Conservation (phyloP, 768 basidiomycete genomes). For the Suillus decipiens region DNA sequence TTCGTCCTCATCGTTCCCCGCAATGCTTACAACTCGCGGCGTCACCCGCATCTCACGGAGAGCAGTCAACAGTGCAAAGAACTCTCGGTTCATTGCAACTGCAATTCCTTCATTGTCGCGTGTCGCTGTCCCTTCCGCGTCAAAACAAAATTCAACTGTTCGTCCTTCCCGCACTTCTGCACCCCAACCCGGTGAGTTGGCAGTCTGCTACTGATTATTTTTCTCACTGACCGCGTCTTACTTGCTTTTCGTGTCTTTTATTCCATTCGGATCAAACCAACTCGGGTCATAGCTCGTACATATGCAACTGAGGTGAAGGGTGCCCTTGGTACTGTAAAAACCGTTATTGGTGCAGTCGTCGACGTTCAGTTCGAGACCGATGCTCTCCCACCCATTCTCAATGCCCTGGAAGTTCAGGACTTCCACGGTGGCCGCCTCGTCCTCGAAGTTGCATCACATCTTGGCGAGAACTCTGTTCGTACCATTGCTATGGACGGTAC, state of each 20-base stretch:
- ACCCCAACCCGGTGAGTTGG: constrained; percentile 53
- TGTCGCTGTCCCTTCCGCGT: constrained; percentile 46
- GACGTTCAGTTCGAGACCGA: constrained; percentile 98
- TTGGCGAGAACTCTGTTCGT: constrained; percentile 98
- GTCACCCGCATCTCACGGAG: constrained; percentile 86
- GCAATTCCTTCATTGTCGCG: constrained; percentile 59
- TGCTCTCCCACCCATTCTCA: constrained; percentile 90
- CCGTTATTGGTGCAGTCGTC: constrained; percentile 99
- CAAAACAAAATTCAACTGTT: constrained; percentile 47
- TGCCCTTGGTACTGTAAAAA: constrained; percentile 83
- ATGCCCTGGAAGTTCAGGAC: constrained; percentile 96
- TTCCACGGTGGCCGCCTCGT: constrained; percentile 96
- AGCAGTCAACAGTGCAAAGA: constrained; percentile 73
- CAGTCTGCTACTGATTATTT: background rate
- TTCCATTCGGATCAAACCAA: background rate
- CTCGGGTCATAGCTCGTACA: constrained; percentile 57
- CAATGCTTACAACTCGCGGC: constrained; percentile 85
- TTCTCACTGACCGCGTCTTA: constrained; percentile 9
- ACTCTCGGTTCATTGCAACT: constrained; percentile 82
- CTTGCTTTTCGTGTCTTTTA: background rate
- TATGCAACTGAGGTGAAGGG: constrained; percentile 90
- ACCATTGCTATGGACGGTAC: constrained; percentile 99
- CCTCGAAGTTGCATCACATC: constrained; percentile 97
- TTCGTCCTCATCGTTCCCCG: constrained; percentile 38
- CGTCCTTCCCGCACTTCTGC: constrained; percentile 52